phyloP scores from a whole-genome alignment of 305 asterid genomes.

The Fraxinus sp. region DNA sequence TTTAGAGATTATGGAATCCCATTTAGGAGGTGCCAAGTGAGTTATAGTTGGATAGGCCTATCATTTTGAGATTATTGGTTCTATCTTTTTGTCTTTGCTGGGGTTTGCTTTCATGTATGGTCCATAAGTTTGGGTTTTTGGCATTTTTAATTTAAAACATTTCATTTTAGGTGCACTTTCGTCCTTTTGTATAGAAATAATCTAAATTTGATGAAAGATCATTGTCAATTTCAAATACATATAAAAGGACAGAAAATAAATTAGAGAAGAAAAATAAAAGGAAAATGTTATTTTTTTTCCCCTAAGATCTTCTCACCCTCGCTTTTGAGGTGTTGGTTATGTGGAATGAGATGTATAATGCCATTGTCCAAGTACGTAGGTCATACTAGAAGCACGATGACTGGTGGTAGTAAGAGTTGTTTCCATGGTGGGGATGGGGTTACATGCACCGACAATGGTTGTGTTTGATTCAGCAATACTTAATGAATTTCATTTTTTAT shows the following conservation, averaged over 20 bases:
- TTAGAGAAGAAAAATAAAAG: neutral
- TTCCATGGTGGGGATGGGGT: neutral
- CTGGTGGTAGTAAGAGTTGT: neutral
- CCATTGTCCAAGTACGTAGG: neutral
- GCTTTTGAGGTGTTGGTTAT: neutral
- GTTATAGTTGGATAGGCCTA: slow-evolving; percentile 53
- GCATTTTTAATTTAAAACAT: neutral
- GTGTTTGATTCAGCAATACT: neutral
- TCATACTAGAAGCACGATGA: neutral
- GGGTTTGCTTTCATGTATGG: neutral
- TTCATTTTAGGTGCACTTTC: neutral
- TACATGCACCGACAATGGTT: neutral
- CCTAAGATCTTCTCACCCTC: neutral
- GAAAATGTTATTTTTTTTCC: neutral
- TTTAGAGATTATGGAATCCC: slow-evolving; percentile 38
- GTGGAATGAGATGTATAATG: neutral
- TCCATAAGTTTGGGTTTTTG: neutral
- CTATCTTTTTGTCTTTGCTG: neutral
- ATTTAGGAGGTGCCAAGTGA: slow-evolving; percentile 38
- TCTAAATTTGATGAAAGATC: neutral
- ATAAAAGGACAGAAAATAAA: neutral
- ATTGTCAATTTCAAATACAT: neutral
- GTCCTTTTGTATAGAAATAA: neutral
- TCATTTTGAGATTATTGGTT: slow-evolving; percentile 29
- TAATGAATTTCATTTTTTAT: neutral